Evolutionary conservation across 305 asterid species (phyloP).

Genomic region (Solanum hybrid): DNA sequence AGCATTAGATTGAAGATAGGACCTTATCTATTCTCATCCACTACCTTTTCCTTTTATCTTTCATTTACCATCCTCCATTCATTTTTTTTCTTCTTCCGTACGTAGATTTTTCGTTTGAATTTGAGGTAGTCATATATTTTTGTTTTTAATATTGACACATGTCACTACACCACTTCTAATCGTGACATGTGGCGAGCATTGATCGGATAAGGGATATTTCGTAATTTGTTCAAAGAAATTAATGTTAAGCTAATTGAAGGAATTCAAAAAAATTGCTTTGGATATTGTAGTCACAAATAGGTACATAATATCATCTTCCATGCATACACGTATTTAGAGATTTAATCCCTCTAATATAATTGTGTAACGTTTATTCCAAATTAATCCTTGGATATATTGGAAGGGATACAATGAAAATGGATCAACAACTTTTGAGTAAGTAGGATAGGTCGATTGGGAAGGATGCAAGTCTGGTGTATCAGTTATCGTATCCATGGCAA

Average conservation of each 20-base stretch:
- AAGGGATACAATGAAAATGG: neutral
- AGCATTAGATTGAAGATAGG: conserved; percentile 48
- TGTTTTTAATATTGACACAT: neutral
- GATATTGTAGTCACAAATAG: neutral
- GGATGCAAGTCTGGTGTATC: neutral
- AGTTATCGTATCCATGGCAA: neutral
- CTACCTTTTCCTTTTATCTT: neutral
- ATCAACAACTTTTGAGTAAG: neutral
- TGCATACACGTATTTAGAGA: neutral
- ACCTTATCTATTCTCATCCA: conserved; percentile 45
- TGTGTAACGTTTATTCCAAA: neutral
- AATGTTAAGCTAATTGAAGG: neutral
- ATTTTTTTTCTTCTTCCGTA: neutral
- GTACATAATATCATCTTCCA: neutral
- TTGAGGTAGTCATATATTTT: neutral
- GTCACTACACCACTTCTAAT: neutral
- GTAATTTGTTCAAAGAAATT: neutral
- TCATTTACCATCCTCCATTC: conserved; percentile 4
- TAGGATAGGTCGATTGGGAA: accelerated
- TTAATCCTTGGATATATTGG: neutral
- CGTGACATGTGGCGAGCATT: neutral
- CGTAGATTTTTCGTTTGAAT: neutral
- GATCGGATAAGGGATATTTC: neutral
- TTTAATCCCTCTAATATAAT: neutral
- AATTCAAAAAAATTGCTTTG: neutral